These are phyloP conservation scores for Balamuthia mandrillaris DNA, from an alignment of 208 protist species.

Conservation along the genomic window DNA sequence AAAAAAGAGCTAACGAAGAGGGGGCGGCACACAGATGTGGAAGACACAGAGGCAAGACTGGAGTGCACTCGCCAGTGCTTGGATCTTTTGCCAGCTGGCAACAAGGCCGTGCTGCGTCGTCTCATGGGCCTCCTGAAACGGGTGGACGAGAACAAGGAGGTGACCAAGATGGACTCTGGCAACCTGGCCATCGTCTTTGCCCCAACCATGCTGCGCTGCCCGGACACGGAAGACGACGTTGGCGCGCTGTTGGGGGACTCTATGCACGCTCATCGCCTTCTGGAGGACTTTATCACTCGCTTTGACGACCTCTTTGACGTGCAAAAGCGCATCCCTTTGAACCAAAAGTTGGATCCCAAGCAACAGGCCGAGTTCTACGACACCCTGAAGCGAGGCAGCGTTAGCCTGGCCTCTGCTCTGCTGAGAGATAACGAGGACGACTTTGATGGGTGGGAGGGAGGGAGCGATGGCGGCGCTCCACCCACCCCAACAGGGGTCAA, in stretches of 20 bases:
- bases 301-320: constrained; percentile 10
- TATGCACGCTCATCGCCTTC: constrained; percentile 1
- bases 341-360: background rate
- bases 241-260: constrained; percentile 3
- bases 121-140: background rate
- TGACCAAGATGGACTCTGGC: constrained; percentile 17
- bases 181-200: constrained; percentile 33
- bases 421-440: too few species aligned
- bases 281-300: constrained; percentile 28
- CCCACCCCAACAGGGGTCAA: too few species aligned
- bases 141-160: background rate
- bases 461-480: too few species aligned
- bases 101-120: constrained; percentile 10
- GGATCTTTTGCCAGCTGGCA: constrained; percentile 3
- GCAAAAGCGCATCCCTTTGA: background rate
- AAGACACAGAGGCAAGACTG: background rate
- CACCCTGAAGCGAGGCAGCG: constrained; percentile 11
- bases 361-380: constrained; percentile 20
- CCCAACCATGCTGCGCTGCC: constrained; percentile 3
- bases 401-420: constrained; percentile 11
- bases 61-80: constrained; percentile 26
- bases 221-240: background rate
- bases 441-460: too few species aligned
- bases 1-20: too few species aligned
- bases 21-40: background rate